phyloP scores from a whole-genome alignment of 2,329 filamentous ascomycete species.

The Pestalotiopsis sp. region DNA sequence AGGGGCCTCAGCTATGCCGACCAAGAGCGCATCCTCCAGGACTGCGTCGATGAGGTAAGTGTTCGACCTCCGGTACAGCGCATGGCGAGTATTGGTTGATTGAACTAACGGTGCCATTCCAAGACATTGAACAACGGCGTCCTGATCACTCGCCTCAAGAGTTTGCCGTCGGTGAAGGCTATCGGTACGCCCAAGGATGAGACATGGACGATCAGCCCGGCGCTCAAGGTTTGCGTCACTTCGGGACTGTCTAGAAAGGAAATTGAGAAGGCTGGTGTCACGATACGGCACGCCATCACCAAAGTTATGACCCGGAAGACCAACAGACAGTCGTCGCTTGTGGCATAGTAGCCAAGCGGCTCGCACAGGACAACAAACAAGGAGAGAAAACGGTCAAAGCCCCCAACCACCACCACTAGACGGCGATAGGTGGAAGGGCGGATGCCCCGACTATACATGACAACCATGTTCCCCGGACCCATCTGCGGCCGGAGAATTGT shows the following conservation, averaged over 20 bases:
- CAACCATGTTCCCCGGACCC: too few species aligned
- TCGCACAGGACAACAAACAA: not conserved
- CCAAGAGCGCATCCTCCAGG: constrained; percentile 82
- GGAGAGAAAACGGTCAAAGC: too few species aligned
- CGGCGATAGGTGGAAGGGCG: too few species aligned
- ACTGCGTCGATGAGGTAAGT: constrained; percentile 93
- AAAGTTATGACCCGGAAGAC: constrained; percentile 77
- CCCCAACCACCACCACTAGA: too few species aligned
- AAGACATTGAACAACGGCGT: constrained; percentile 81
- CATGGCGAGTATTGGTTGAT: not conserved
- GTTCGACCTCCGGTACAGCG: not conserved
- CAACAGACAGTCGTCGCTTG: constrained; percentile 45
- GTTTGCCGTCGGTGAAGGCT: constrained; percentile 63
- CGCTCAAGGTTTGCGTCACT: constrained; percentile 89
- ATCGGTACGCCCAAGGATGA: constrained; percentile 67
- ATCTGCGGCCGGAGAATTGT: not conserved
- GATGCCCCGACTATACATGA: too few species aligned
- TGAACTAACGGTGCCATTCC: constrained; percentile 10
- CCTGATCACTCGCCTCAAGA: constrained; percentile 84
- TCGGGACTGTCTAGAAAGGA: constrained; percentile 89
- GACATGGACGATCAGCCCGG: constrained; percentile 70
- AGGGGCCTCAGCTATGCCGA: constrained; percentile 70
- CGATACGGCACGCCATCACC: constrained; percentile 88
- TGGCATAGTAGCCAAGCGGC: constrained; percentile 24
- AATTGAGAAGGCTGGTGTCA: constrained; percentile 87